Conservation (phyloP, 2,329 filamentous ascomycete genomes). For the Pseudogymnoascus sp. region DNA sequence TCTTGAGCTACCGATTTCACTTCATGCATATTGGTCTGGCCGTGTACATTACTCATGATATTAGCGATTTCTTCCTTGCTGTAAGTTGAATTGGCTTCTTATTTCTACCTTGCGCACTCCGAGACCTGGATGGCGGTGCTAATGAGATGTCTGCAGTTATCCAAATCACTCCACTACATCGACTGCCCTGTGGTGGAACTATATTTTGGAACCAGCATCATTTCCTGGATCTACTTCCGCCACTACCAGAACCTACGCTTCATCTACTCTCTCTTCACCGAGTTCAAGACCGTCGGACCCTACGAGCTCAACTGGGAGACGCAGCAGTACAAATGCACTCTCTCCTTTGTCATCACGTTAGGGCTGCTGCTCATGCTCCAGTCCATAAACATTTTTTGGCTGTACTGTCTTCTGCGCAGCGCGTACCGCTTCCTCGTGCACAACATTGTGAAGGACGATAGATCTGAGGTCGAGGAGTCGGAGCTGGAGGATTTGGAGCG, state of each 20-base stretch:
- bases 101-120: neutral
- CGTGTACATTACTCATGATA: constrained; percentile 91
- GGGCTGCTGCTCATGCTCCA: constrained; percentile 59
- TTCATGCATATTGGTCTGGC: constrained; percentile 93
- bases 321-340: constrained; percentile 66
- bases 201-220: constrained; percentile 79
- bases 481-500: constrained; percentile 26
- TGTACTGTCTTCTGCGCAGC: constrained; percentile 67
- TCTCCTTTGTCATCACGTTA: constrained; percentile 61
- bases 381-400: constrained; percentile 71
- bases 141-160: constrained; percentile 51
- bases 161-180: constrained; percentile 87
- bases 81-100: constrained; percentile 45
- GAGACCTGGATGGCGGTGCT: neutral
- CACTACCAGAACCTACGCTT: constrained; percentile 75
- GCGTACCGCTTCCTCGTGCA: constrained; percentile 60
- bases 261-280: constrained; percentile 64
- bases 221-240: constrained; percentile 78
- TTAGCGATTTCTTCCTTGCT: constrained; percentile 92
- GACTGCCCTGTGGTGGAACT: constrained; percentile 46
- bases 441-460: constrained; percentile 58
- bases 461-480: constrained; percentile 61
- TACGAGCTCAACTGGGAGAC: constrained; percentile 69
- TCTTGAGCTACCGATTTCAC: constrained; percentile 86
- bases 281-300: constrained; percentile 65